Evolutionary conservation across 305 asterid genomes (phyloP).

Genomic region (Fraxinus dipetala): DNA sequence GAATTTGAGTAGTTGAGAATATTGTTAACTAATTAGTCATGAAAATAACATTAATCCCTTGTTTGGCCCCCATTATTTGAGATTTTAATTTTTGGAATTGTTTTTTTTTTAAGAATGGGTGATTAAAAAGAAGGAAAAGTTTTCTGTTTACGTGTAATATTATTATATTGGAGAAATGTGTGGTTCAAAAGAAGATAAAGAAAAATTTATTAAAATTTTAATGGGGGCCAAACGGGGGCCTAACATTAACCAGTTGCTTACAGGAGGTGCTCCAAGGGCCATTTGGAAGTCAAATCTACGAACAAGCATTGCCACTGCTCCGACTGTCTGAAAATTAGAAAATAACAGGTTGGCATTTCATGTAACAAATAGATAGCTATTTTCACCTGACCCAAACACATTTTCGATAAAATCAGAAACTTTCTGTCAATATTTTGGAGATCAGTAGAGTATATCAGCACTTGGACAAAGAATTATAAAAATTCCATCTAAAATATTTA

Average conservation of each 20-base stretch:
- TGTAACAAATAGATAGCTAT: neutral
- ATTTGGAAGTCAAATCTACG: conserved; percentile 81
- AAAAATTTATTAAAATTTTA: too few relatives aligned
- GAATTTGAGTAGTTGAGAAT: neutral
- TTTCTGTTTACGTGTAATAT: neutral
- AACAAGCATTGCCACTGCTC: conserved; percentile 91
- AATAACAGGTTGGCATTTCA: conserved; percentile 5
- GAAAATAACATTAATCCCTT: neutral
- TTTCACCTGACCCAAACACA: neutral
- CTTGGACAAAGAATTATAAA: neutral
- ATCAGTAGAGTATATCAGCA: conserved; percentile 1
- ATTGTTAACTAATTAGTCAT: neutral
- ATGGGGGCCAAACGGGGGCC: neutral
- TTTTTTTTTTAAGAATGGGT: neutral
- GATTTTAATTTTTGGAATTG: neutral
- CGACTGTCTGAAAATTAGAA: conserved; percentile 50
- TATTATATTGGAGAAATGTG: neutral
- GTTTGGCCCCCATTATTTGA: neutral
- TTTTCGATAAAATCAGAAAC: neutral
- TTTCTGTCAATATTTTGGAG: conserved; percentile 10
- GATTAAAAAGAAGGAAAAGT: neutral
- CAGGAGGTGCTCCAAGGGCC: conserved; percentile 95
- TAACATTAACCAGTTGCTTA: conserved; percentile 38
- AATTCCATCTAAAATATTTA: conserved; percentile 26
- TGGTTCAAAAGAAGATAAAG: neutral